These are phyloP conservation scores for Phytophthora podocarpi DNA, from an alignment of 352 stramenopile genomes.

Conservation along the genomic window DNA sequence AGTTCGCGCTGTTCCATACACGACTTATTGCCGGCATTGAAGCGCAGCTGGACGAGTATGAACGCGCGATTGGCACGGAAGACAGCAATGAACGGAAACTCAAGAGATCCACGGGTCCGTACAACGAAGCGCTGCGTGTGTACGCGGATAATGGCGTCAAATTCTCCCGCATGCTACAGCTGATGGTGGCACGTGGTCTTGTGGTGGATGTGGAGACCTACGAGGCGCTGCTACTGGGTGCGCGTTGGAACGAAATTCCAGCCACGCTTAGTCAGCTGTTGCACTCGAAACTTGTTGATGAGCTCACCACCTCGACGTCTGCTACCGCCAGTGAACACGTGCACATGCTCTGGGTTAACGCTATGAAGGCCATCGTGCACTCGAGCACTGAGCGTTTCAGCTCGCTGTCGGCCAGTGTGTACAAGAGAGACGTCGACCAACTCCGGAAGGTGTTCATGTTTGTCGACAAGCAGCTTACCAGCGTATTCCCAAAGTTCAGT, in stretches of 20 bases:
- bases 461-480: conserved; percentile 61
- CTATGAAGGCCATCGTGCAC: conserved; percentile 68
- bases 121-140: conserved; percentile 67
- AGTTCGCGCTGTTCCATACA: conserved; percentile 54
- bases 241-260: conserved; percentile 71
- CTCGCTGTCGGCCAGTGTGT: conserved; percentile 44
- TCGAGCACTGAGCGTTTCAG: conserved; percentile 67
- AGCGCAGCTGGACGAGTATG: conserved; percentile 55
- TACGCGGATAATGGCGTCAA: conserved; percentile 59
- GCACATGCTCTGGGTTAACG: conserved; percentile 52
- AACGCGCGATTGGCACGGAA: conserved; percentile 13
- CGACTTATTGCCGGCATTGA: conserved; percentile 49
- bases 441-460: conserved; percentile 62
- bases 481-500: conserved; percentile 56
- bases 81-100: conserved; percentile 5
- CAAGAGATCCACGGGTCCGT: conserved; percentile 42
- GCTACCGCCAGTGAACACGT: conserved; percentile 43
- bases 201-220: conserved; percentile 64
- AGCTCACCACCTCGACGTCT: conserved; percentile 23
- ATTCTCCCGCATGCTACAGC: conserved; percentile 59
- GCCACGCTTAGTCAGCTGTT: conserved; percentile 63
- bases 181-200: conserved; percentile 63
- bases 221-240: conserved; percentile 58
- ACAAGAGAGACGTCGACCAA: conserved; percentile 46
- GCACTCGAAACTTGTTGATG: conserved; percentile 49